Conservation (phyloP, 164 flowering plant genomes). For the grape (Vitis vinifera) region ASM3070453v1 NC_081813.1:1566001-1566500, state of each 20-base stretch:
- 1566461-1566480: too few species aligned
- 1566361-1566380: slow-evolving; percentile 70
- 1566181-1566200: slow-evolving; percentile 1
- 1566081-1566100: slow-evolving; percentile 2
- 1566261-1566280: slow-evolving; percentile 58
- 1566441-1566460: too few species aligned
- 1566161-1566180: slow-evolving; percentile 6
- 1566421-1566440: too few species aligned
- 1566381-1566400: slow-evolving; percentile 58
- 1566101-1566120: background rate
- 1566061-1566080: slow-evolving; percentile 13
- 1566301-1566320: slow-evolving; percentile 61
- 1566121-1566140: background rate
- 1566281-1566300: slow-evolving; percentile 60
- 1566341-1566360: slow-evolving; percentile 61
- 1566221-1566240: slow-evolving; percentile 11
- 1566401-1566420: slow-evolving; percentile 11
- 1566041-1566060: slow-evolving; percentile 14
- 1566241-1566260: slow-evolving; percentile 65
- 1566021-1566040: background rate
- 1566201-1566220: slow-evolving; percentile 6
- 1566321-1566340: slow-evolving; percentile 32
- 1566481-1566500: too few species aligned
- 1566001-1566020: slow-evolving; percentile 10
- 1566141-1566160: slow-evolving; percentile 4